These are phyloP conservation scores for Cyclaneusma minus DNA, from an alignment of 2,329 filamentous ascomycete genomes.

Conservation along the genomic window DNA sequence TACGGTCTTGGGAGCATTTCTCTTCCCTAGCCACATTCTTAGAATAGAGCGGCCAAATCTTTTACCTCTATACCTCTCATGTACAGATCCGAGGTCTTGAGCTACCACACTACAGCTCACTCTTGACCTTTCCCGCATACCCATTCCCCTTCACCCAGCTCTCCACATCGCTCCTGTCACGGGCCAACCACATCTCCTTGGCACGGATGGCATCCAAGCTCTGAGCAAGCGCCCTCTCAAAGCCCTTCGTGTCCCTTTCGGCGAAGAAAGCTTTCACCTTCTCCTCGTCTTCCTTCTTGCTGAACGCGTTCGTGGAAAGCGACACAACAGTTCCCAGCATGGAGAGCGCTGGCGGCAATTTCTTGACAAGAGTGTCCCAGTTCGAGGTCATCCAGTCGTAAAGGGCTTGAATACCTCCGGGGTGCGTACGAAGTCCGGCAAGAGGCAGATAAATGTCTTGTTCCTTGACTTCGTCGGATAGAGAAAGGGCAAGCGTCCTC, in stretches of 20 bases:
- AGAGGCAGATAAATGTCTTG: constrained; percentile 90
- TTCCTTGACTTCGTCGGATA: constrained; percentile 73
- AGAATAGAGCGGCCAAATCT: too few species aligned
- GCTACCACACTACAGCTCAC: constrained; percentile 18
- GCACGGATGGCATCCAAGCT: constrained; percentile 71
- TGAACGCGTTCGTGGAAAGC: constrained; percentile 71
- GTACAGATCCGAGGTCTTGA: too few species aligned
- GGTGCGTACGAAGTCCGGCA: constrained; percentile 60
- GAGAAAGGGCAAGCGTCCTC: constrained; percentile 59
- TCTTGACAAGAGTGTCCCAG: constrained; percentile 72
- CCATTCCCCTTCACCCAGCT: constrained; percentile 52
- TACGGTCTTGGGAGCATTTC: too few species aligned
- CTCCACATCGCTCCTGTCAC: constrained; percentile 65
- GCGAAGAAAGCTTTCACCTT: constrained; percentile 70
- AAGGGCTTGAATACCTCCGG: constrained; percentile 63
- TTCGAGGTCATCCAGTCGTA: constrained; percentile 75
- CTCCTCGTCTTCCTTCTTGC: constrained; percentile 57
- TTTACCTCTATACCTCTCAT: too few species aligned
- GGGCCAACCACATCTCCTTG: constrained; percentile 67
- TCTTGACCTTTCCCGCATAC: constrained; percentile 25
- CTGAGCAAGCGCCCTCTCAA: constrained; percentile 80
- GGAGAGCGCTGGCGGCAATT: constrained; percentile 70
- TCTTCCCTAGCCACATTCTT: too few species aligned
- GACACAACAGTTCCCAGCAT: constrained; percentile 77
- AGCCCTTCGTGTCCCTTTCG: constrained; percentile 71